Percentiles rank a stretch among this genome's conserved stretches.
These are phyloP conservation scores for Planoprotostelium fungivorum DNA, from an alignment of 78 protist genomes.

Conservation along the genomic window DNA sequence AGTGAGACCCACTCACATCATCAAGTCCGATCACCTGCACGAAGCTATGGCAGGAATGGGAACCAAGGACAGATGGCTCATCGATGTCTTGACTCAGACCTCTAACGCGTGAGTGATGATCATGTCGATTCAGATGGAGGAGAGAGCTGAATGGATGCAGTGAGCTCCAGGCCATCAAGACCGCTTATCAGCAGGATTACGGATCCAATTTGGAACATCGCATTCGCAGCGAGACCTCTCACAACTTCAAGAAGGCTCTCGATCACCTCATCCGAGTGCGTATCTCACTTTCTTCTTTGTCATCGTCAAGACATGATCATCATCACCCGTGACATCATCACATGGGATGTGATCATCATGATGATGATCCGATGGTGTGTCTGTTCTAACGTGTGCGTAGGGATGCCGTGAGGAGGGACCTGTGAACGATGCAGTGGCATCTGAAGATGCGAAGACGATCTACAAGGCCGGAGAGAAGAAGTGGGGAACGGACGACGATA, in stretches of 20 bases:
- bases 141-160: no score
- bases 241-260: not conserved
- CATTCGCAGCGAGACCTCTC: not conserved
- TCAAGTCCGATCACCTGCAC: not conserved
- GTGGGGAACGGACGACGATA: constrained; percentile 12
- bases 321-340: no score
- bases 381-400: not conserved
- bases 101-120: not conserved
- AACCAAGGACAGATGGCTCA: constrained; percentile 9
- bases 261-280: not conserved
- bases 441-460: constrained; percentile 4
- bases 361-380: no score
- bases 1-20: constrained; percentile 3
- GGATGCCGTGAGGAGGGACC: not conserved
- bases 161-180: not conserved
- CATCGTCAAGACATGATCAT: no score
- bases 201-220: not conserved
- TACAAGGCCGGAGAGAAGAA: constrained; percentile 28
- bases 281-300: not conserved
- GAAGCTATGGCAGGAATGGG: constrained; percentile 5
- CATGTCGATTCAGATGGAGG: not conserved
- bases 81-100: constrained; percentile 16
- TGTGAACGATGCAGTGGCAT: not conserved
- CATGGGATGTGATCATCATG: no score
- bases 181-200: not conserved